phyloP scores from a whole-genome alignment of 495 filamentous ascomycete genomes.

The Podospora pseudoanserina region DNA sequence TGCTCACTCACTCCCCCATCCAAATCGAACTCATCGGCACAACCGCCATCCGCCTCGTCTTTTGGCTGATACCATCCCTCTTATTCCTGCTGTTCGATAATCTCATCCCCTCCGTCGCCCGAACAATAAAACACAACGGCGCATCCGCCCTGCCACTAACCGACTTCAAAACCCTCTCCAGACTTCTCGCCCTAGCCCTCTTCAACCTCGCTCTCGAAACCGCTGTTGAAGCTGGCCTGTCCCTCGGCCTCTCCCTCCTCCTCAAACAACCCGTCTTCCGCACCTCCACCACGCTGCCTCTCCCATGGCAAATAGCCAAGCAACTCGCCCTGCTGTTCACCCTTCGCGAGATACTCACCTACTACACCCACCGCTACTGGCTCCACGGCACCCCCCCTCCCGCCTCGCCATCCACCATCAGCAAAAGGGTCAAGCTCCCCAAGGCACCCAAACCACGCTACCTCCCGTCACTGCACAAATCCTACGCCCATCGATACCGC shows the following conservation, averaged over 20 bases:
- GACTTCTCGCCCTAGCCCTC: conserved; percentile 52
- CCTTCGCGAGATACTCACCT: conserved; percentile 57
- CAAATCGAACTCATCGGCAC: conserved; percentile 73
- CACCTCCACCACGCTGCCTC: conserved; percentile 41
- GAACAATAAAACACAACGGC: conserved; percentile 66
- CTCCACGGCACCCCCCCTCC: conserved; percentile 53
- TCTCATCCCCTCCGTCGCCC: conserved; percentile 60
- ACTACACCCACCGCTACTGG: conserved; percentile 67
- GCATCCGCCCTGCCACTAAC: conserved; percentile 59
- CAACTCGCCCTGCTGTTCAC: conserved; percentile 61
- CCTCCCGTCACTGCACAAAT: conserved; percentile 43
- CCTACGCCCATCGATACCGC: conserved; percentile 59
- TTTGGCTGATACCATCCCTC: conserved; percentile 70
- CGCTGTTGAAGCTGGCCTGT: conserved; percentile 52
- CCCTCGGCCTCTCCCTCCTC: conserved; percentile 29
- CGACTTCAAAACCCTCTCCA: conserved; percentile 37
- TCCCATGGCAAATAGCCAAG: conserved; percentile 54
- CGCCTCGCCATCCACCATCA: conserved; percentile 12
- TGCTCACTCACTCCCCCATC: conserved; percentile 69
- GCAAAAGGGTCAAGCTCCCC: neutral
- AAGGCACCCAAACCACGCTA: conserved; percentile 26
- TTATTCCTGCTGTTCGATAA: conserved; percentile 73
- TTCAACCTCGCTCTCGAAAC: conserved; percentile 63
- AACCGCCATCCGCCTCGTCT: conserved; percentile 61
- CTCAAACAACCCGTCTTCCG: conserved; percentile 40